Evolutionary conservation across 2,329 filamentous ascomycete genomes (phyloP), one percentile per base, ranked within the genome.

Genomic region (Beauveria australis): DNA sequence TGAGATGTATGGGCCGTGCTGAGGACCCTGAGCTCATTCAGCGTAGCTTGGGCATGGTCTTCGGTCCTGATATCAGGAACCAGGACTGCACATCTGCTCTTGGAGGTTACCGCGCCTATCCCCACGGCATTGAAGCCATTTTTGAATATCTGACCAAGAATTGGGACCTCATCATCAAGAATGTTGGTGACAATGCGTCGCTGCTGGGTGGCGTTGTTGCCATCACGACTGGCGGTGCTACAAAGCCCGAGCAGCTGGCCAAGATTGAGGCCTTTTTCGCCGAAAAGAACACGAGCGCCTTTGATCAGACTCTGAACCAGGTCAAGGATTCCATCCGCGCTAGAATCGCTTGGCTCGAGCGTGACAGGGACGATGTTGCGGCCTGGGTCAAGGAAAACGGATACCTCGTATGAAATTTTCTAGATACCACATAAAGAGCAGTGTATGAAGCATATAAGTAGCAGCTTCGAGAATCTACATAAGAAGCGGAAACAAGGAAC

Each of bases 11-110:
- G 24, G 93, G 93, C 55, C 86, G 91, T 55, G 86, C 91, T 52
- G 87, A 87, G 71, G 82, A 89, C 61, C 87, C 90, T 1, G 85
- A 88, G 65, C 83, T 97, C 53, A 93, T 97, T 72, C 79, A 94
- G 78, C 85, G 85, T 63, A 93, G 92, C 3, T 81, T 97, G 16
- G 82, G 79, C 33, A 79, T 97, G 64, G 81, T 92, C 37, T 81
- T 92, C 61, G 85, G 86, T 72, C 85, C 87, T 63, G 88, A 96
- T 66, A 89, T 97, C 75, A 96, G 95, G 79, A 91, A 89, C 65
- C 93, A 97, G 74, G 93, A 97, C 73, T 87, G 97, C 65, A 97
- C 96, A 77, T 86, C 96, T 71, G 92, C 93, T 1, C 83, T 94
- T 44, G 84, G 85, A 40, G 89, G 89, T 8, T 82, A 97, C 30